Evolutionary conservation across 345 rosid genomes (phyloP), one percentile per base, ranked within the genome.

Genomic region (Clarkia xantiana): DNA sequence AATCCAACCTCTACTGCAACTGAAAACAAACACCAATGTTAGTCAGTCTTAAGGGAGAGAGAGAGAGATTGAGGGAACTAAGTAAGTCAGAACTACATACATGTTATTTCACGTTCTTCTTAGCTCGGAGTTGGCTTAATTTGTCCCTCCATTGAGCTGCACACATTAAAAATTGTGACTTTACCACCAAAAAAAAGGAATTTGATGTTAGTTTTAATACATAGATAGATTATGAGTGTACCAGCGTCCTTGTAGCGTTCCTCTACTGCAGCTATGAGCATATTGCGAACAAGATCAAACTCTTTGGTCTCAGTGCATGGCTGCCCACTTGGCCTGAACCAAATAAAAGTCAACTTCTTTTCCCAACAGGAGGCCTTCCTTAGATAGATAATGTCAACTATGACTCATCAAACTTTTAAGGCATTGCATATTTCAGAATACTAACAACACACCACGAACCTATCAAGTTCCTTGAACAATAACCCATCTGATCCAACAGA

Each of bases 111-210:
- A 76, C 58, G 73, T 83, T 86, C 66, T 91, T 79, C 59, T 76
- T 80, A 9, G 95, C 86, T 9, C 97, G 86, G 51, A 90, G 80
- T 70, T 83, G 82, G 16, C 79, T 73, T 14, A 90, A 91, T 57
- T 74, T 79, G 82, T 90, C 95, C 68, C 86, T 79, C 95, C 94
- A 90, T 47, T 86, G 88, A 39, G 97, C 97, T 90, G 75, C 60
- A 66, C 29, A 38, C 22, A 52, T 10, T 39, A 44, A 40, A 22
- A 29, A 29, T 10, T 29, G 36, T 29, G 36, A 29, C 9, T 29
- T 29, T n/a, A n/a, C n/a, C n/a, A n/a, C n/a, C n/a, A 29, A 4
- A 29, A 29, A 7, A 2, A 29, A 29, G 8, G 36, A 29, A 1
- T 29, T 29, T 29, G 36, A 4, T 3, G 40, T 18, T 23, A 5